These are phyloP conservation scores for Bassia scoparia DNA, from an alignment of 148 eudicot genomes.

Conservation along the genomic window DNA sequence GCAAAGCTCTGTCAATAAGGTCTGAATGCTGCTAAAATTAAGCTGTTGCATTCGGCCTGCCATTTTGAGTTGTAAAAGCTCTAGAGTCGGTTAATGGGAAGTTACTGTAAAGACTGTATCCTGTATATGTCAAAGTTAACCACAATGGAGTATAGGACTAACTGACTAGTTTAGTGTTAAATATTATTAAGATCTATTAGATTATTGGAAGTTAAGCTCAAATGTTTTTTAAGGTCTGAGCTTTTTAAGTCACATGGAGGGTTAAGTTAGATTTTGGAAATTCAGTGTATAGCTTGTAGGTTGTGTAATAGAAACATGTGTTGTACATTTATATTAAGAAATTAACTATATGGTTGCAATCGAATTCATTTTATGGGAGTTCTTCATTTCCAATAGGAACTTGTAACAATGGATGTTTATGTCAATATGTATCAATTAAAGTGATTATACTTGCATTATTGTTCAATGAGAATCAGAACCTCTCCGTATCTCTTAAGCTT, in stretches of 20 bases:
- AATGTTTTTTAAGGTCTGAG: conserved; percentile 36
- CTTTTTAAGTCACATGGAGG: conserved; percentile 16
- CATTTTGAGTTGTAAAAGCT: background rate
- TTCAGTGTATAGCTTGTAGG: conserved; percentile 15
- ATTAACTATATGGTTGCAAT: too few species aligned
- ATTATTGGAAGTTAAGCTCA: conserved; percentile 22
- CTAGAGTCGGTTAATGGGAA: background rate
- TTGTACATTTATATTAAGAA: background rate
- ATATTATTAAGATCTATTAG: too few species aligned
- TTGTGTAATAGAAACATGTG: background rate
- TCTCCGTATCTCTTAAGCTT: too few species aligned
- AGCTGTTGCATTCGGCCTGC: background rate
- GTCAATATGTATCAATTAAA: too few species aligned
- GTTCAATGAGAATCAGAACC: too few species aligned
- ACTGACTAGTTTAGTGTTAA: conserved; percentile 11
- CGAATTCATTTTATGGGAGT: too few species aligned
- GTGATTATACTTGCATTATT: too few species aligned
- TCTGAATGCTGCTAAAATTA: background rate
- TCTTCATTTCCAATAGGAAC: too few species aligned
- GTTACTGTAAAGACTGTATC: background rate
- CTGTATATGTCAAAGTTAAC: background rate
- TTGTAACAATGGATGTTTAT: too few species aligned
- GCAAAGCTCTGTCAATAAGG: conserved; percentile 4
- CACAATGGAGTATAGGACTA: conserved; percentile 9
- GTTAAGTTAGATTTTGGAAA: background rate